Evolutionary conservation across 2,329 filamentous ascomycete genomes (phyloP).

Genomic region (Amphichorda felina): DNA sequence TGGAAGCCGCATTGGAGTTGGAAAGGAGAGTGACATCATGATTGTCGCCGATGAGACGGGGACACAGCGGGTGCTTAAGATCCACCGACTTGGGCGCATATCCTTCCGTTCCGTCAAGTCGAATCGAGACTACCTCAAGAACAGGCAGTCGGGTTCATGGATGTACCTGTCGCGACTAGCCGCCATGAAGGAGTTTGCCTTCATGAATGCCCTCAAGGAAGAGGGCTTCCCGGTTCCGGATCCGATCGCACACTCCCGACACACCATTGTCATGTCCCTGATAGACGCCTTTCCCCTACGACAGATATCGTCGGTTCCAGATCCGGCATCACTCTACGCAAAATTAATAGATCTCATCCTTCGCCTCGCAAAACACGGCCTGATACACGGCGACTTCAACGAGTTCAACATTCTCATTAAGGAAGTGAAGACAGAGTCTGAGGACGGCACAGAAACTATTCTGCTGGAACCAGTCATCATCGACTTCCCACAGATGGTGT

Average conservation of each 20-base stretch:
- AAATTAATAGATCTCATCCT: slow-evolving; percentile 83
- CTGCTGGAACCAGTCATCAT: slow-evolving; percentile 71
- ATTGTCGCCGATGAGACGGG: slow-evolving; percentile 76
- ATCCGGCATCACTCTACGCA: slow-evolving; percentile 79
- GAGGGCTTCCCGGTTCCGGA: slow-evolving; percentile 85
- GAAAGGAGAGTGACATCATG: slow-evolving; percentile 96
- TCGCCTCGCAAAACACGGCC: slow-evolving; percentile 67
- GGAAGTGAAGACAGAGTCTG: slow-evolving; percentile 41
- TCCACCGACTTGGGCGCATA: slow-evolving; percentile 88
- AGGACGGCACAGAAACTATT: slow-evolving; percentile 28
- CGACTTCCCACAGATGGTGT: slow-evolving; percentile 97
- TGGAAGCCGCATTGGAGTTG: slow-evolving; percentile 87
- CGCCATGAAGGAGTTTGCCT: slow-evolving; percentile 87
- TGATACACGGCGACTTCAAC: slow-evolving; percentile 98
- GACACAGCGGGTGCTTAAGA: slow-evolving; percentile 77
- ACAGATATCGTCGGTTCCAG: slow-evolving; percentile 72
- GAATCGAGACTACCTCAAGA: slow-evolving; percentile 89
- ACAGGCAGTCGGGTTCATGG: slow-evolving; percentile 73
- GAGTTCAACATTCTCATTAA: slow-evolving; percentile 97
- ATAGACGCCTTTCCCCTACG: slow-evolving; percentile 87
- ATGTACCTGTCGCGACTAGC: slow-evolving; percentile 95
- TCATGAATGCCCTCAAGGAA: slow-evolving; percentile 76
- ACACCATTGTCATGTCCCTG: slow-evolving; percentile 93
- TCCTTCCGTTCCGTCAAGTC: slow-evolving; percentile 94
- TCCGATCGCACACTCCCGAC: slow-evolving; percentile 78